Evolutionary conservation across 495 filamentous ascomycete genomes (phyloP), one percentile per base, ranked within the genome.

Genomic region (Xylaria flabelliformis): DNA sequence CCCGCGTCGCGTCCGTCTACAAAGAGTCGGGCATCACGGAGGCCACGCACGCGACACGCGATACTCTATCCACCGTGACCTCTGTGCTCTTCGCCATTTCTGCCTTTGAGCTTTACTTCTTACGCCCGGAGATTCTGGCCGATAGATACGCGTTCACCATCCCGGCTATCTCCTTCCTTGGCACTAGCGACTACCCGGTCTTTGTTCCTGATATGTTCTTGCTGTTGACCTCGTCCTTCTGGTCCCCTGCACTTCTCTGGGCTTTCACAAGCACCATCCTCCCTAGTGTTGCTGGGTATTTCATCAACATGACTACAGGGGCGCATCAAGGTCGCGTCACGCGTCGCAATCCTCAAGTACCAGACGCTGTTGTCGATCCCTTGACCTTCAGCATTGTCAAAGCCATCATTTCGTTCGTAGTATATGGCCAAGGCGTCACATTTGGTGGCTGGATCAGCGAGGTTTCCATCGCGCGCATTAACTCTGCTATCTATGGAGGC

Each of bases 361-460:
- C 78, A 4, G 83, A 87, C 53, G 86, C 90, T 39, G 86, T 82
- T 13, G 89, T 94, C 71, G 96, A 99, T 78, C 95, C 95, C 26
- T 82, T 98, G 72, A 91, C 90, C 68, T 99, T 95, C 80, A 96
- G 94, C 81, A 89, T 97, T 65, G 89, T 88, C 75, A 97, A 97
- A 85, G 94, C 91, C 0, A 72, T 97, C 70, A 77, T 93, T 53
- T 89, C 92, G 10, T 97, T 92, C 78, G 82, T 94, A 5, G 90
- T 97, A 10, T 97, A 95, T 75, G 88, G 86, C 26, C 88, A 91
- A 70, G 87, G 86, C n/a, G 88, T 90, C 71, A 88, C 85, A 24
- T 91, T 93, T 74, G 87, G 88, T 74, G 90, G 90, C 19, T 74
- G 90, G 41, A 87, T 92, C 64, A 85, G 86, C 72, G 78, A 84